Evolutionary conservation across 495 filamentous ascomycete genomes (phyloP).

Genomic region (Penicillium parvum): DNA sequence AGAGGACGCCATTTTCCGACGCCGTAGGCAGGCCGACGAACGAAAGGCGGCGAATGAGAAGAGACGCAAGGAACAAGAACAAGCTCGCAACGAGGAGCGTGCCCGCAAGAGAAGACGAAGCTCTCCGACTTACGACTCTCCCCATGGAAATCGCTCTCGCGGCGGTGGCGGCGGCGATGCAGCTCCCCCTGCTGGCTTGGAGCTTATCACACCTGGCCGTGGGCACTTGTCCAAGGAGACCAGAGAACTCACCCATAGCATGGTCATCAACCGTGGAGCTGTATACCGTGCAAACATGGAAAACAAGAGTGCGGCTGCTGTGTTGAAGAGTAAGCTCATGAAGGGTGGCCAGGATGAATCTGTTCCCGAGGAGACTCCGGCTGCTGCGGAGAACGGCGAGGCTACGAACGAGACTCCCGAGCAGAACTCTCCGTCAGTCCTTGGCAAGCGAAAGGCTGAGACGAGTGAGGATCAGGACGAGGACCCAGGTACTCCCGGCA

Average conservation of each 20-base stretch:
- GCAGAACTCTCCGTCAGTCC: slow-evolving; percentile 40
- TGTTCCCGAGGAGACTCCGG: slow-evolving; percentile 14
- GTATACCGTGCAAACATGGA: slow-evolving; percentile 73
- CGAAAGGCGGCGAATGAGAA: slow-evolving; percentile 72
- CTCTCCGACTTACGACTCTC: slow-evolving; percentile 42
- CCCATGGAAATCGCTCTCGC: slow-evolving; percentile 24
- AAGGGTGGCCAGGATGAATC: slow-evolving; percentile 30
- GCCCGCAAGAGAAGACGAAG: slow-evolving; percentile 40
- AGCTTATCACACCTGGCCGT: slow-evolving; percentile 55
- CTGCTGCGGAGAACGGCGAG: slow-evolving; percentile 14
- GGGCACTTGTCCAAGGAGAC: slow-evolving; percentile 58
- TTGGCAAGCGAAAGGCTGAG: slow-evolving; percentile 57
- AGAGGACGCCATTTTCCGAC: slow-evolving; percentile 88
- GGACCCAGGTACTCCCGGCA: slow-evolving; percentile 53
- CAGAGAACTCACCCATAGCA: slow-evolving; percentile 71
- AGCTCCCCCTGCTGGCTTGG: slow-evolving; percentile 39
- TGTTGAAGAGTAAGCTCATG: slow-evolving; percentile 76
- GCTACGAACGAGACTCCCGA: slow-evolving; percentile 18
- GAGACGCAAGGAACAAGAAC: slow-evolving; percentile 67
- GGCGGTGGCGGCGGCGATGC: slow-evolving; percentile 32
- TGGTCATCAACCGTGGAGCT: slow-evolving; percentile 77
- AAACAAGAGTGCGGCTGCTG: slow-evolving; percentile 92
- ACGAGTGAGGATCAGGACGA: slow-evolving; percentile 57
- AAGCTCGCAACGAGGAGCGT: slow-evolving; percentile 48
- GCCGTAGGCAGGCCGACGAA: slow-evolving; percentile 78